These are phyloP conservation scores for Eragrostis nindensis DNA, from an alignment of 176 grass and related monocot genomes.

Conservation along the genomic window DNA sequence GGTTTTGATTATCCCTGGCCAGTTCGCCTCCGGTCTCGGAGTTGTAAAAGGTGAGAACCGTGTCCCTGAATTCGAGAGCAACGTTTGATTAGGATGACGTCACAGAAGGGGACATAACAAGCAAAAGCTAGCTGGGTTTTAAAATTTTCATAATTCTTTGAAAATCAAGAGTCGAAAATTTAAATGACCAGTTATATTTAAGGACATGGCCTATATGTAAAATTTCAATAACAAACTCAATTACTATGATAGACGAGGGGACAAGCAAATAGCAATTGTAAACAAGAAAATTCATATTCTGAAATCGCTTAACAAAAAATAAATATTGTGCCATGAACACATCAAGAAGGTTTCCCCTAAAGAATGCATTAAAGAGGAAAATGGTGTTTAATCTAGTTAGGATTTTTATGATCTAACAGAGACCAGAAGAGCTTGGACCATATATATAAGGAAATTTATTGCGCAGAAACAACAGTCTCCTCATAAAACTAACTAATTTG, in stretches of 20 bases:
- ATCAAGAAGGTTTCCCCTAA: not conserved
- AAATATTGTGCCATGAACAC: not conserved
- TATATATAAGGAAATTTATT: not conserved
- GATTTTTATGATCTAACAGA: not conserved
- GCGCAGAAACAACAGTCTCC: constrained; percentile 8
- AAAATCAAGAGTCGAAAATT: not conserved
- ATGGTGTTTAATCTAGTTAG: not conserved
- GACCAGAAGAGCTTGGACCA: not conserved
- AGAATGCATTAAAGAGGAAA: constrained; percentile 5
- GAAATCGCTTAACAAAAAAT: not conserved
- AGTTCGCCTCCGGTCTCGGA: constrained; percentile 51
- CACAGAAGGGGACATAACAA: not conserved
- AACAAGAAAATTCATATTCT: not conserved
- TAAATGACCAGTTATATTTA: not conserved
- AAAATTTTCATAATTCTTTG: too few relatives aligned
- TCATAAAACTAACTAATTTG: not conserved
- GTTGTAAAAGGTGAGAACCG: constrained; percentile 55
- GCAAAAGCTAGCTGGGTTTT: not conserved
- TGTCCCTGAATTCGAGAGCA: constrained; percentile 47
- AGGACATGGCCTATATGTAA: not conserved
- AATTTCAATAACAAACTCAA: too few relatives aligned
- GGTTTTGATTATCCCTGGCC: constrained; percentile 52
- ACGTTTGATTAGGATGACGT: constrained; percentile 5
- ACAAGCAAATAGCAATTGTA: not conserved
- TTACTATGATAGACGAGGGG: not conserved